phyloP scores from a whole-genome alignment of 805 yeast species.

The Candida bentonensis region DNA sequence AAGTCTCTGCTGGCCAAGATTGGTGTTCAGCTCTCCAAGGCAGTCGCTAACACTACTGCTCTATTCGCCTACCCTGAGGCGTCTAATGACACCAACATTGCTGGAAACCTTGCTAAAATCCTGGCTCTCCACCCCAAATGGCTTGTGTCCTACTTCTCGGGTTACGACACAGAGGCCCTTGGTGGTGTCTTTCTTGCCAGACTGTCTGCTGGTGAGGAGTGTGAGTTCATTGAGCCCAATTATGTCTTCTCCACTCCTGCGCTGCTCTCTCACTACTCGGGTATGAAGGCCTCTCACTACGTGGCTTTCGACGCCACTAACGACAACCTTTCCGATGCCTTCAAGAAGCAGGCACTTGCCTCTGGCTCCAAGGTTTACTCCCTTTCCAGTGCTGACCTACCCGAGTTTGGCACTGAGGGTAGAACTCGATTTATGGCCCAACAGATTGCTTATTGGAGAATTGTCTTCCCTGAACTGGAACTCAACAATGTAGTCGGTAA shows the following conservation, averaged over 20 bases:
- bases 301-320: slow-evolving; percentile 31
- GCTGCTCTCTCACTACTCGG: slow-evolving; percentile 14
- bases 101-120: slow-evolving; percentile 54
- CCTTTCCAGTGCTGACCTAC: slow-evolving; percentile 52
- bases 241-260: not conserved
- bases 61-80: slow-evolving; percentile 46
- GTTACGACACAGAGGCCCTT: slow-evolving; percentile 10
- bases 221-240: not conserved
- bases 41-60: not conserved
- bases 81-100: slow-evolving; percentile 44
- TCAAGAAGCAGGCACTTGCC: slow-evolving; percentile 39
- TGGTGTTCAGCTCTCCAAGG: slow-evolving; percentile 19
- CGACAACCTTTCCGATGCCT: slow-evolving; percentile 39
- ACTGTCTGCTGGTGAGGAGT: slow-evolving; percentile 7
- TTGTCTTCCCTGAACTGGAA: slow-evolving; percentile 45
- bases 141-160: slow-evolving; percentile 9
- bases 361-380: slow-evolving; percentile 40
- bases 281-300: slow-evolving; percentile 35
- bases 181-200: slow-evolving; percentile 10
- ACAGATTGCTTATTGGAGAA: slow-evolving; percentile 72
- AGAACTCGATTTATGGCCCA: slow-evolving; percentile 59
- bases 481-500: slow-evolving; percentile 55
- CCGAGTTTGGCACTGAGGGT: slow-evolving; percentile 47
- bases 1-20: slow-evolving; percentile 22
- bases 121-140: slow-evolving; percentile 38